These are phyloP conservation scores for Azolla pinnata DNA, from an alignment of 75 land plant species.

Conservation along the genomic window DNA sequence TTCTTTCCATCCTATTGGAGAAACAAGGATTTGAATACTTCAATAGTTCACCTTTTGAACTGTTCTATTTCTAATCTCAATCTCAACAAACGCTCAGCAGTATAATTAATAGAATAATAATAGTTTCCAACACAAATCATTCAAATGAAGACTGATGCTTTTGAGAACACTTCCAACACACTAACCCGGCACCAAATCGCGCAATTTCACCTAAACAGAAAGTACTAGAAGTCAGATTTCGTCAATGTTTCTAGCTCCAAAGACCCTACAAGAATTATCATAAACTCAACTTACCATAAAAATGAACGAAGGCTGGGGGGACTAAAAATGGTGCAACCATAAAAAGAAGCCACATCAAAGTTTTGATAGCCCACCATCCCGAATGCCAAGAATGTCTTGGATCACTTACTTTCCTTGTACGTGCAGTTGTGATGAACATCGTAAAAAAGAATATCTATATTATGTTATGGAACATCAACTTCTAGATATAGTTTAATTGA, in stretches of 20 bases:
- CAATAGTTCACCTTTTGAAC: too few relatives aligned
- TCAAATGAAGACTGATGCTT: slow-evolving; percentile 5
- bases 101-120: too few relatives aligned
- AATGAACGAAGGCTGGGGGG: slow-evolving; percentile 53
- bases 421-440: slow-evolving; percentile 80
- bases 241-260: too few relatives aligned
- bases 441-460: slow-evolving; percentile 42
- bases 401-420: slow-evolving; percentile 43
- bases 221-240: too few relatives aligned
- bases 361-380: slow-evolving; percentile 82
- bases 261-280: too few relatives aligned
- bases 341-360: slow-evolving; percentile 44
- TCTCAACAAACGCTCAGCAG: too few relatives aligned
- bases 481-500: neutral
- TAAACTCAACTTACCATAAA: slow-evolving; percentile 90
- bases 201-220: slow-evolving; percentile 70
- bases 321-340: slow-evolving; percentile 53
- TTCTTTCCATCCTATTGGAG: too few relatives aligned
- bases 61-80: too few relatives aligned
- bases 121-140: too few relatives aligned
- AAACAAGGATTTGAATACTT: too few relatives aligned
- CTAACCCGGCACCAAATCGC: slow-evolving; percentile 88
- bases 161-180: slow-evolving; percentile 1
- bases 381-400: slow-evolving; percentile 73
- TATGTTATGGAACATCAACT: slow-evolving; percentile 1